Conservation (phyloP, 495 filamentous ascomycete genomes). For the Oidiodendron maius region DNA sequence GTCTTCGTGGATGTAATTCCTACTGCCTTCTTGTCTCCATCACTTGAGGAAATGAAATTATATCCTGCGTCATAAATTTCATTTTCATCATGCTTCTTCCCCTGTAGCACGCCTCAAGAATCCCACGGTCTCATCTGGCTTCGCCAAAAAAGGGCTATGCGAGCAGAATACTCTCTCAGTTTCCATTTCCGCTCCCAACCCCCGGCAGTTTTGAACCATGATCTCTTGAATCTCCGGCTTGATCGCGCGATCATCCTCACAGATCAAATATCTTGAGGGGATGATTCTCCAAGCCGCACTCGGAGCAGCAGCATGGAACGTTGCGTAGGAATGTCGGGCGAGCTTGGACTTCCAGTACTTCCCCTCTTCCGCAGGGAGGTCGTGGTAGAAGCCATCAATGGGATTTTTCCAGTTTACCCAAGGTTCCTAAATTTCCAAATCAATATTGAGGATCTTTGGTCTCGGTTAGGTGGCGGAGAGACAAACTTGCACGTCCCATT, state of each 20-base stretch:
- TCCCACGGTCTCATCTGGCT: slow-evolving; percentile 15
- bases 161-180: slow-evolving; percentile 6
- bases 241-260: slow-evolving; percentile 29
- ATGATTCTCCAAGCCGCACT: slow-evolving; percentile 32
- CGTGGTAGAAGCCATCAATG: neutral
- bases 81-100: too few species aligned
- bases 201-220: neutral
- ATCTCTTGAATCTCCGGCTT: slow-evolving; percentile 24
- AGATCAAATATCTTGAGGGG: slow-evolving; percentile 33
- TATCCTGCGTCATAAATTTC: too few species aligned
- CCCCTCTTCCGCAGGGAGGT: neutral
- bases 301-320: slow-evolving; percentile 6
- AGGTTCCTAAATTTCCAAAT: neutral
- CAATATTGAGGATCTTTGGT: neutral
- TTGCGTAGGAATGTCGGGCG: neutral
- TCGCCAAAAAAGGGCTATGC: slow-evolving; percentile 27
- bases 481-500: neutral
- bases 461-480: neutral
- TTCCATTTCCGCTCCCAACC: neutral
- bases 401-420: neutral
- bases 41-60: too few species aligned
- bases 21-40: too few species aligned
- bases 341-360: neutral
- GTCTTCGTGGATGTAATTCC: too few species aligned
- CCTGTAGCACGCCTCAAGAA: neutral